These are phyloP conservation scores for Microglena sp. DNA, from an alignment of 139 green algal genomes.

Conservation along the genomic window DNA sequence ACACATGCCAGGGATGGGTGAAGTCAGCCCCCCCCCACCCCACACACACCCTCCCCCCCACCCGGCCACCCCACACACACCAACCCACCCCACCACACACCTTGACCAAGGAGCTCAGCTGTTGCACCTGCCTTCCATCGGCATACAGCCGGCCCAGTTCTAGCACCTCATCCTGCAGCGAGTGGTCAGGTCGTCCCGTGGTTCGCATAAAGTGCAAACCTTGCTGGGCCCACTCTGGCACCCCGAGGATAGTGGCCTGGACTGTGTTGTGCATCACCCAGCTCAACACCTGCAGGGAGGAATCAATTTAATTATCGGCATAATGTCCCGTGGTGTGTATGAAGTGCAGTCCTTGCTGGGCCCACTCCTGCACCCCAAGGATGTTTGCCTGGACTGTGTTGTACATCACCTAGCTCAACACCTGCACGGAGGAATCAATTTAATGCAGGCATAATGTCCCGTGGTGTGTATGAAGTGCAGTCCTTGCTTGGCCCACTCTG, in stretches of 20 bases:
- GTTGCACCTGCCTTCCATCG: conserved; percentile 3
- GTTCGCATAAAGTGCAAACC: conserved; percentile 32
- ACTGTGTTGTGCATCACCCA: conserved; percentile 47
- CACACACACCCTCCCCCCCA: no score
- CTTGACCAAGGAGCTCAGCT: no score
- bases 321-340: neutral
- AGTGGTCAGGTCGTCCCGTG: conserved; percentile 4
- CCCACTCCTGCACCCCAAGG: conserved; percentile 16
- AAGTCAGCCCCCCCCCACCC: no score
- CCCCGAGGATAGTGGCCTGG: conserved; percentile 16
- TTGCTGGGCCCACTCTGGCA: conserved; percentile 20
- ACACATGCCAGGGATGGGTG: no score
- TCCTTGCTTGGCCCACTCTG: neutral
- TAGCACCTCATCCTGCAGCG: conserved; percentile 30
- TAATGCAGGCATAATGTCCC: neutral
- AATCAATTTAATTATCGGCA: no score
- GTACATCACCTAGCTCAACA: conserved; percentile 39
- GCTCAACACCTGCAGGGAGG: conserved; percentile 36
- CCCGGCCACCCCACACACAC: no score
- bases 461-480: neutral
- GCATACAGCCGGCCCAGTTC: conserved; percentile 14
- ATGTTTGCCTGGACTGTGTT: conserved; percentile 36
- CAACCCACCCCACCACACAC: no score
- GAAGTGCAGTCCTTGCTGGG: conserved; percentile 33
- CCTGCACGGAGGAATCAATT: no score